Base-by-base conservation (phyloP, 257 asterid genomes). In the Solanum chilense region DNA sequence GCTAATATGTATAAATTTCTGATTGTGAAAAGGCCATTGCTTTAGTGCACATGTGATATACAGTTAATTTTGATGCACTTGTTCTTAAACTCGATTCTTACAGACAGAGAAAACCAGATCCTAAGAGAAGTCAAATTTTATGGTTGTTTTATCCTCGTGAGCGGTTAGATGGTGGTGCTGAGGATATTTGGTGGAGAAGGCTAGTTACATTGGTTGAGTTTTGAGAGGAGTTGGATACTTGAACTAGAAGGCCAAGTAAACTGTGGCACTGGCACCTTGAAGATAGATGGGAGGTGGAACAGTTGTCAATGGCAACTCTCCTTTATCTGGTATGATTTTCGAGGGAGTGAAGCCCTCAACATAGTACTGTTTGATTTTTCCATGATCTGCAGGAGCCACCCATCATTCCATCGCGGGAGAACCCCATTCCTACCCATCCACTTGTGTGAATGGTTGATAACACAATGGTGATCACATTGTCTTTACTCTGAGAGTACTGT, bases 351-450 rank as follows among this genome's bases (percentile, higher is more conserved):
- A 92, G 44, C 98, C 98, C 89, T 93, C 91, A 25, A 92, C 85
- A 42, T 93, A 90, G 47, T 90, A 97, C 89, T 97, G 98, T 82
- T 91, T 93, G 77, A 95, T 93, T 87, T 93, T 93, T 83, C 96
- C 94, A n/a, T 85, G 91, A 29, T 98, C 98, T 91, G 92, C 95
- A 3, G 44, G 31, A 69, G 91, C 92, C 83, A 97, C 86, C 99
- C 99, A 95, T 97, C 95, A 87, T 95, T 45, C 98, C 98, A 35
- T 93, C 92, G 10, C 71, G 91, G 6, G 99, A 97, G 74, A 97
- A 94, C 6, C 98, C 98, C 52, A 97, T 95, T n/a, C 99, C 99
- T 20, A 94, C 96, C 99, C 99, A 95, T 71, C 99, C 99, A 12
- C 90, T 89, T 3, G 94, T 94, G 92, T 97, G 95, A 52, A 92